Evolutionary conservation across 2,329 filamentous ascomycete genomes (phyloP).

Genomic region (Dactylonectria estremocensis): DNA sequence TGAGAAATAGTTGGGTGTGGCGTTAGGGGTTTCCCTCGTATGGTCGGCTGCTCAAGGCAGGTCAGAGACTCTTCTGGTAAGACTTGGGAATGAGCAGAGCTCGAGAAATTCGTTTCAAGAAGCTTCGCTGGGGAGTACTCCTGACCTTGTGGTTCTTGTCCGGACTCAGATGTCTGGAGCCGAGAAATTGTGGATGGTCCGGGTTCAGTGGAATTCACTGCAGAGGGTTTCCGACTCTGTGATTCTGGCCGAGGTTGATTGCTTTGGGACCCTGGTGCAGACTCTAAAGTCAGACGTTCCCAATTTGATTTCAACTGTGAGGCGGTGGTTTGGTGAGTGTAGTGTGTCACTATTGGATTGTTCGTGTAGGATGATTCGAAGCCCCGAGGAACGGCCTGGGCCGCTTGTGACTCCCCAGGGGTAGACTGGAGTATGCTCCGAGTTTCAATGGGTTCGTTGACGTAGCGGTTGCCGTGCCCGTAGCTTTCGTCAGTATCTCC

Average conservation of each 20-base stretch:
- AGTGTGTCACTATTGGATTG: constrained; percentile 34
- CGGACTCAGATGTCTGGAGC: not conserved
- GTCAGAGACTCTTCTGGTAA: constrained; percentile 12
- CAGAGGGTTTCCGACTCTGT: not conserved
- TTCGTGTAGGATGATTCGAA: constrained; percentile 35
- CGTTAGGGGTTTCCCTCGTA: constrained; percentile 9
- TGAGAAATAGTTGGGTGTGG: not conserved
- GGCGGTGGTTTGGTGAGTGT: constrained; percentile 16
- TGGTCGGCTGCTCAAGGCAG: not conserved
- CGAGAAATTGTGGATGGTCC: not conserved
- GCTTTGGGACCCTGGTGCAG: not conserved
- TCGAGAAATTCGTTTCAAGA: constrained; percentile 1
- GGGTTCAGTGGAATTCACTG: not conserved
- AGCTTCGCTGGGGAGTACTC: not conserved
- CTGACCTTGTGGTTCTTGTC: constrained; percentile 12
- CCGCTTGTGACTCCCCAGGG: constrained; percentile 46
- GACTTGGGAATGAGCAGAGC: not conserved
- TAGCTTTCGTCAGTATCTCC: not conserved
- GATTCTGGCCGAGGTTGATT: not conserved
- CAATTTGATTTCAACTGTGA: constrained; percentile 8
- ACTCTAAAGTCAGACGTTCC: not conserved
- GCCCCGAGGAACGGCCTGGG: constrained; percentile 43
- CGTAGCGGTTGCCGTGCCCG: not conserved
- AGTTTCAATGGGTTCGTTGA: not conserved
- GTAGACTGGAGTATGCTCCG: not conserved